Conservation (phyloP, 1,284 basidiomycete genomes). For the Naganishia sp. region DNA sequence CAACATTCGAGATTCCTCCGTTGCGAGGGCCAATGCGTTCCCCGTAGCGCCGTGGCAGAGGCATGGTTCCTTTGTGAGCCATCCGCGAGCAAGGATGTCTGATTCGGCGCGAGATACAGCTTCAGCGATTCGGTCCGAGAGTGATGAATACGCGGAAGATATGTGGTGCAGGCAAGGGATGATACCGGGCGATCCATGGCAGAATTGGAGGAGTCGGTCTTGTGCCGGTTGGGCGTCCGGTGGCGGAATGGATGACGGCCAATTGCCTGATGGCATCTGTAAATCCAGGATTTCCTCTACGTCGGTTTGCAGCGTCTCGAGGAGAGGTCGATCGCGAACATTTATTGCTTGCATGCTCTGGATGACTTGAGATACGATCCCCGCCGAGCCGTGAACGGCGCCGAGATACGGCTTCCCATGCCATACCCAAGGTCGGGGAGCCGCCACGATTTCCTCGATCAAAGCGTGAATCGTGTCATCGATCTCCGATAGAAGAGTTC, state of each 20-base stretch:
- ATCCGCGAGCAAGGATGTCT: conserved; percentile 8
- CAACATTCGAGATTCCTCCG: not conserved
- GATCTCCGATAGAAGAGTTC: not conserved
- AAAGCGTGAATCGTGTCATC: conserved; percentile 6
- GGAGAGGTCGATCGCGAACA: not conserved
- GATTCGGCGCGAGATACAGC: not conserved
- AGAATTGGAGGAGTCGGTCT: conserved; percentile 21
- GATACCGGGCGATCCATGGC: conserved; percentile 24
- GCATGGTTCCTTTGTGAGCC: conserved; percentile 20
- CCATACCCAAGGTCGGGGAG: conserved; percentile 16
- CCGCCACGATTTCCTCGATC: not conserved
- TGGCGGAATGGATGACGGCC: conserved; percentile 11
- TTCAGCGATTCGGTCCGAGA: not conserved
- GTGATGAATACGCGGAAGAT: not conserved
- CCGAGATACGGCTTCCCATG: conserved; percentile 21
- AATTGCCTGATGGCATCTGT: conserved; percentile 12
- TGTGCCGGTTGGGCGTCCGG: no score
- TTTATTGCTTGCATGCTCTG: conserved; percentile 3
- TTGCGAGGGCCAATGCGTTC: conserved; percentile 4
- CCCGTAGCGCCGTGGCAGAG: conserved; percentile 22
- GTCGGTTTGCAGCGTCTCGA: not conserved
- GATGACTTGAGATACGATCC: conserved; percentile 8
- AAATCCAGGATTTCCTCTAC: not conserved
- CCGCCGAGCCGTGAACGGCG: conserved; percentile 20
- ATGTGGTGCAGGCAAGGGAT: conserved; percentile 9